Evolutionary conservation across 1,139 yeast genomes (phyloP), one percentile per base, ranked within the genome.

Genomic region (Saccharomyces hybrid): DNA sequence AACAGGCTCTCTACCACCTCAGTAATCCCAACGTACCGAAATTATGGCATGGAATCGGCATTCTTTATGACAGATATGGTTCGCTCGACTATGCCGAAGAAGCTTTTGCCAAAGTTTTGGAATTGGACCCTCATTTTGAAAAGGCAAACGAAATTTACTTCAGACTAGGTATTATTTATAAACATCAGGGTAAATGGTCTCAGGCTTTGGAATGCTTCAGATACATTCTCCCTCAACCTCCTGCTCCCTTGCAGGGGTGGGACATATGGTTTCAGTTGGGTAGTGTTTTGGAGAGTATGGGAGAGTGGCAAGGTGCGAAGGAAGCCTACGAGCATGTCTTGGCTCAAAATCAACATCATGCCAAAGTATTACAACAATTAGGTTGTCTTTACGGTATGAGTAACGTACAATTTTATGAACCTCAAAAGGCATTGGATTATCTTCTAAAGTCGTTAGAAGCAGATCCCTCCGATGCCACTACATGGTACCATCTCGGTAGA

Each of bases 211-310:
- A 90, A 70, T 93, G 98, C 70, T 93, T 93, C 78, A 86, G 89
- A 69, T 93, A 91, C 71, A 93, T 93, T 61, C 75, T 93, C 62
- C 79, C 84, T 55, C 87, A 85, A 70, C 99, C 99, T 1, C 99
- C 99, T 1, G 86, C 88, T 54, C 99, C 99, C 1, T 76, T 93
- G 62, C 91, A 97, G 48, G 97, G 90, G 69, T 91, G 96, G 50
- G 99, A 93, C 69, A 95, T 93, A 54, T 93, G 98, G 98, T 93
- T 93, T 75, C 99, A 93, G 73, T 87, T 93, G 61, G 99, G 99
- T 50, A 87, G 90, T 46, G 98, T 93, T 1, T 80, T 93, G 65
- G 99, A 93, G 70, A 96, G 88, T 67, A 95, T 88, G 73, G 86
- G 90, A 68, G 96, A 91, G 69, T 91, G 88, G 80, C 81, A 79